Conservation (phyloP, 495 filamentous ascomycete species). For the Penicillium mononematosum region DNA sequence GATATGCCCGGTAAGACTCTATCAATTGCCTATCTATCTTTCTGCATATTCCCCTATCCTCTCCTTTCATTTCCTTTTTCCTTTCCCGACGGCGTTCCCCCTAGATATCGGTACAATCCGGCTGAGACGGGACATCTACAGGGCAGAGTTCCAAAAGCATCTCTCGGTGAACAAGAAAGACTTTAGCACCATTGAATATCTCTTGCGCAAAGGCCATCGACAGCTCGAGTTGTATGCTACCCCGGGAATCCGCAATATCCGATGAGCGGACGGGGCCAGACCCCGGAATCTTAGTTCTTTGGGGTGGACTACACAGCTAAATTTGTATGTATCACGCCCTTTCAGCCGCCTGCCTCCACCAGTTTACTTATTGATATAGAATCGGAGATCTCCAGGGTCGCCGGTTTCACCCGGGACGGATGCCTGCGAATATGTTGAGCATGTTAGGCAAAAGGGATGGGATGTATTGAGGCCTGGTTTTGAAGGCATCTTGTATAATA, state of each 20-base stretch:
- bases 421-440: background rate
- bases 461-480: background rate
- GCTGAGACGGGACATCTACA: constrained; percentile 30
- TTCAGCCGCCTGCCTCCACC: background rate
- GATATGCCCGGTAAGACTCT: constrained; percentile 52
- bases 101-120: constrained; percentile 9
- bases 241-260: constrained; percentile 80
- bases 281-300: background rate
- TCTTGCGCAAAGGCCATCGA: constrained; percentile 77
- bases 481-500: constrained; percentile 1
- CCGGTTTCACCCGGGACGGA: background rate
- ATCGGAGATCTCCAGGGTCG: background rate
- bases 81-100: constrained; percentile 9
- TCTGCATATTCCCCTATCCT: background rate
- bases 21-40: constrained; percentile 4
- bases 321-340: background rate
- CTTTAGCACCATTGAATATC: constrained; percentile 83
- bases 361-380: background rate
- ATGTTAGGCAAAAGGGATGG: background rate
- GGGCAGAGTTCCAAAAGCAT: constrained; percentile 75
- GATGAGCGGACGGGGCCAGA: constrained; percentile 19
- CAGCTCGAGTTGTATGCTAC: constrained; percentile 84
- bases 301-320: background rate
- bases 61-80: background rate
- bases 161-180: constrained; percentile 76